These are phyloP conservation scores for Yamadazyma atmosphaerica DNA, from an alignment of 1,139 yeast genomes.

Conservation along the genomic window DNA sequence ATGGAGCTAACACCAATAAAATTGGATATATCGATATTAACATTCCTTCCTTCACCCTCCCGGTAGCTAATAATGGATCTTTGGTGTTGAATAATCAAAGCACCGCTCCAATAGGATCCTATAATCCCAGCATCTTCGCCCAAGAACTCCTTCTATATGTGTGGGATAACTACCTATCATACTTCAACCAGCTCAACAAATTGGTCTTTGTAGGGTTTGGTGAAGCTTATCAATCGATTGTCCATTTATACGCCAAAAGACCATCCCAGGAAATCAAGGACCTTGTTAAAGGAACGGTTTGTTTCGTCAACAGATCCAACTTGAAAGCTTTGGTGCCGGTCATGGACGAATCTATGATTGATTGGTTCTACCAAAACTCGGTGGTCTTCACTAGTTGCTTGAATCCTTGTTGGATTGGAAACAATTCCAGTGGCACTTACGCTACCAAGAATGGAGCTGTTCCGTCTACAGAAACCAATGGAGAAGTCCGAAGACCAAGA, in stretches of 20 bases:
- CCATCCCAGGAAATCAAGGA: slow-evolving; percentile 53
- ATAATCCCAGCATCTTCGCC: slow-evolving; percentile 64
- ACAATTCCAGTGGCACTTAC: slow-evolving; percentile 20
- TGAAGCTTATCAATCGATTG: slow-evolving; percentile 83
- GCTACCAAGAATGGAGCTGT: slow-evolving; percentile 20
- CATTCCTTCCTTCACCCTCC: slow-evolving; percentile 55
- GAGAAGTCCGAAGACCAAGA: slow-evolving; percentile 69
- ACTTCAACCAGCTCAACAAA: slow-evolving; percentile 64
- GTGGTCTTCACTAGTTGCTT: slow-evolving; percentile 73
- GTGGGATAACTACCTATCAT: slow-evolving; percentile 89
- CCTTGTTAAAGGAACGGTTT: slow-evolving; percentile 71
- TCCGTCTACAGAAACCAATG: slow-evolving; percentile 20
- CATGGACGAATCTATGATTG: slow-evolving; percentile 84
- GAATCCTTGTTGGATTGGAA: slow-evolving; percentile 74
- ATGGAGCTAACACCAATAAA: slow-evolving; percentile 19
- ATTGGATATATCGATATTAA: slow-evolving; percentile 85
- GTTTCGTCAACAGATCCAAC: slow-evolving; percentile 64
- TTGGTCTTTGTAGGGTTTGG: slow-evolving; percentile 87
- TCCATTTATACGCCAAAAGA: slow-evolving; percentile 85
- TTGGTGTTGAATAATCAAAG: slow-evolving; percentile 24
- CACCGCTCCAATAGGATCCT: slow-evolving; percentile 23
- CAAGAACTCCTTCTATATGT: slow-evolving; percentile 77
- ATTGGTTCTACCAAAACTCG: slow-evolving; percentile 90
- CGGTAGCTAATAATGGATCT: slow-evolving; percentile 25
- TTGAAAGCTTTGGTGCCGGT: slow-evolving; percentile 79